Evolutionary conservation across 495 filamentous ascomycete species (phyloP), one percentile per base, ranked within the genome.

Genomic region (Evansstolkia leycettana): DNA sequence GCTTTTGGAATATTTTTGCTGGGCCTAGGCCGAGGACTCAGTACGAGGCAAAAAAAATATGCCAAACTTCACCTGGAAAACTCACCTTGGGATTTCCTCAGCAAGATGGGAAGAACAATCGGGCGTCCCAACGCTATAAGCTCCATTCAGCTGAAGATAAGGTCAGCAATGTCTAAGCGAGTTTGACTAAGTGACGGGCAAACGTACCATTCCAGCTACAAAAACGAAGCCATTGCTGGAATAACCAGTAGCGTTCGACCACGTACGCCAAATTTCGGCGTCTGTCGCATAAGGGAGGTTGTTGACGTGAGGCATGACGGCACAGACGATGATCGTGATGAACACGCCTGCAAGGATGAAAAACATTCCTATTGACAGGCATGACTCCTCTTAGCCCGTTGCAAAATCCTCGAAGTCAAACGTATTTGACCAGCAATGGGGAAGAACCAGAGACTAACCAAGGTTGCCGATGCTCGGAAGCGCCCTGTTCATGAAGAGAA

Each of bases 111-210:
- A 74, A 10, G 82, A 70, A 26, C 71, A 66, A 51, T 84, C 83
- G 2, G 84, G 83, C 0, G 84, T 86, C 9, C 86, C 86, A 23
- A 94, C 76, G 12, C 80, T 75, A 51, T 81, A 94, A 7, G 86
- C 83, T 13, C 84, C 86, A 46, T 94, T 92, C 15, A 94, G 67
- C n/a, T n/a, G n/a, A n/a, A n/a, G n/a, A n/a, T n/a, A n/a, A n/a
- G n/a, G n/a, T n/a, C n/a, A n/a, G n/a, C n/a, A n/a, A n/a, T n/a
- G n/a, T n/a, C n/a, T n/a, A n/a, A n/a, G n/a, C n/a, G n/a, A n/a
- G n/a, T n/a, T n/a, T n/a, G n/a, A n/a, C n/a, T n/a, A n/a, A n/a
- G n/a, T n/a, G n/a, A n/a, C n/a, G n/a, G n/a, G n/a, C n/a, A n/a
- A n/a, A n/a, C n/a, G n/a, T n/a, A n/a, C n/a, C 50, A 90, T 82